Percentiles rank a stretch among this genome's conserved stretches.
These are phyloP conservation scores for Cucumis sativus DNA, from an alignment of 306 rosid species.

Conservation along the genomic window Cucumber_9930_V3 NC_026661.2:22288001-22288500, in stretches of 20 bases:
- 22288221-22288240: slow-evolving; percentile 73
- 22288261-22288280: background rate
- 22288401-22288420: slow-evolving; percentile 58
- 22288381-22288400: slow-evolving; percentile 69
- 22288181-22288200: slow-evolving; percentile 78
- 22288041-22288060: background rate
- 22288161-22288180: slow-evolving; percentile 71
- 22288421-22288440: slow-evolving; percentile 49
- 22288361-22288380: slow-evolving; percentile 50
- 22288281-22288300: background rate
- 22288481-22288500: slow-evolving; percentile 38
- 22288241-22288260: slow-evolving; percentile 9
- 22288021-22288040: background rate
- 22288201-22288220: slow-evolving; percentile 79
- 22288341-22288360: slow-evolving; percentile 85
- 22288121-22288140: slow-evolving; percentile 1
- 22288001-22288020: background rate
- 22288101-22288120: slow-evolving; percentile 5
- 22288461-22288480: slow-evolving; percentile 29
- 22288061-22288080: background rate
- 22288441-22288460: slow-evolving; percentile 39
- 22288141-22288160: slow-evolving; percentile 73
- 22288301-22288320: background rate
- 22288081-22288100: background rate
- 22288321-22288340: slow-evolving; percentile 35